Evolutionary conservation across 371 early-diverging fungal genomes (phyloP).

Genomic region (Choanephora cucurbitarum): DNA sequence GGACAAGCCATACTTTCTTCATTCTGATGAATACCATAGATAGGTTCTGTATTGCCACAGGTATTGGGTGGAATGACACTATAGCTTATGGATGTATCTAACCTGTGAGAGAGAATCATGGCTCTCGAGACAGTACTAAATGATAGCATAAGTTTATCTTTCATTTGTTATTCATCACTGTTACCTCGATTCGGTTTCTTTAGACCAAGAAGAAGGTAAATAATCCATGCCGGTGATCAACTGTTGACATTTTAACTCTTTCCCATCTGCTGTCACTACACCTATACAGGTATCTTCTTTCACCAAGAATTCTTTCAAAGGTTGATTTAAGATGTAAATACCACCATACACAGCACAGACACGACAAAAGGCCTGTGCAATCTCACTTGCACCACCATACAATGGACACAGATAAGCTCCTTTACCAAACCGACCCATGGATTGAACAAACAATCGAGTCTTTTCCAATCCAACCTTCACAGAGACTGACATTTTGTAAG

Average conservation of each 20-base stretch:
- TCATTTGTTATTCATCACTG: background rate
- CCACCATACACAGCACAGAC: conserved; percentile 91
- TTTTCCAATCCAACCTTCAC: conserved; percentile 64
- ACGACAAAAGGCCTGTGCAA: conserved; percentile 91
- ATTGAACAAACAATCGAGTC: conserved; percentile 71
- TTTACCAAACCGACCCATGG: conserved; percentile 87
- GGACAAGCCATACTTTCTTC: conserved; percentile 69
- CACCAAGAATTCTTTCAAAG: conserved; percentile 37
- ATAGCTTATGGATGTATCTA: conserved; percentile 37
- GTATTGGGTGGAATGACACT: conserved; percentile 63
- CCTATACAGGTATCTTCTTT: conserved; percentile 44
- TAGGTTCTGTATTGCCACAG: conserved; percentile 43
- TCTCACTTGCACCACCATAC: conserved; percentile 91
- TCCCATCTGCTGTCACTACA: conserved; percentile 49
- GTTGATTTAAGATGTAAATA: conserved; percentile 75
- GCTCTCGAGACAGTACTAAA: conserved; percentile 34
- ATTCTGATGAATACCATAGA: conserved; percentile 58
- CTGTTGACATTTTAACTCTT: conserved; percentile 44
- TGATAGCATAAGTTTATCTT: too few relatives aligned
- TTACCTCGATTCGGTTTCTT: conserved; percentile 29
- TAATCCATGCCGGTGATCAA: conserved; percentile 59
- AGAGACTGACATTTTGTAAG: too few relatives aligned
- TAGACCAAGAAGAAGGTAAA: conserved; percentile 41
- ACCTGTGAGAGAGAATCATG: conserved; percentile 53
- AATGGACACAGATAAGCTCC: conserved; percentile 81